Percentiles rank a stretch among this genome's conserved stretches.
These are phyloP conservation scores for Ustilago nuda DNA, from an alignment of 1,284 basidiomycete genomes.

Conservation along the genomic window DNA sequence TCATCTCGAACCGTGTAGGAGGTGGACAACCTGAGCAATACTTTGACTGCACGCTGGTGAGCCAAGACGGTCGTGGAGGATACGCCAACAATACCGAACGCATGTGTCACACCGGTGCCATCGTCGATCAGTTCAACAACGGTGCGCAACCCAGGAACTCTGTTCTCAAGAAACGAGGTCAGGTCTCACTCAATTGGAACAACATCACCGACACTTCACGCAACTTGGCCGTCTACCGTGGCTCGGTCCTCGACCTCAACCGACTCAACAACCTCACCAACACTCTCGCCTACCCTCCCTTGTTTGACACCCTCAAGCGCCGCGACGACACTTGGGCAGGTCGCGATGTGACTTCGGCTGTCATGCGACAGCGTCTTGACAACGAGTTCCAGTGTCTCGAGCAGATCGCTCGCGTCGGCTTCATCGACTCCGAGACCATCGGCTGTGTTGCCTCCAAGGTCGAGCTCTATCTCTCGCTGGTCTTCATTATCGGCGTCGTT, in stretches of 20 bases:
- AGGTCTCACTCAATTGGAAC: constrained; percentile 93
- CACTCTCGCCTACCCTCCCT: constrained; percentile 79
- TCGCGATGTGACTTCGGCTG: constrained; percentile 85
- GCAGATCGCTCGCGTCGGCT: constrained; percentile 87
- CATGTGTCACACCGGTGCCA: constrained; percentile 54
- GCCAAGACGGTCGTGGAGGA: constrained; percentile 76
- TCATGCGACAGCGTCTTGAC: constrained; percentile 77
- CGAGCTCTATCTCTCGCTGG: constrained; percentile 92
- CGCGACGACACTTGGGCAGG: constrained; percentile 81
- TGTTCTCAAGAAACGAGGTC: constrained; percentile 74
- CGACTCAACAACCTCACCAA: constrained; percentile 85
- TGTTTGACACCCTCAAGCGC: constrained; percentile 83
- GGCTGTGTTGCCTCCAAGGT: constrained; percentile 95
- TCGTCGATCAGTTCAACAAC: constrained; percentile 47
- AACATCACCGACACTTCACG: constrained; percentile 78
- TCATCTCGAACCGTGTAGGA: constrained; percentile 75
- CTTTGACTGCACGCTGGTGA: constrained; percentile 91
- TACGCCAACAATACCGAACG: constrained; percentile 40
- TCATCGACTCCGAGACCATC: constrained; percentile 91
- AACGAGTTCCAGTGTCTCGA: constrained; percentile 83
- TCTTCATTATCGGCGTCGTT: constrained; percentile 98
- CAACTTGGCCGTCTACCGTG: constrained; percentile 91
- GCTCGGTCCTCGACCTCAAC: constrained; percentile 86
- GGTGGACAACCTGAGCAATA: constrained; percentile 77
- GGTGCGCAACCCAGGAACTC: constrained; percentile 32